phyloP scores from a whole-genome alignment of 1,284 basidiomycete genomes.

The Ganoderma lucidum region DNA sequence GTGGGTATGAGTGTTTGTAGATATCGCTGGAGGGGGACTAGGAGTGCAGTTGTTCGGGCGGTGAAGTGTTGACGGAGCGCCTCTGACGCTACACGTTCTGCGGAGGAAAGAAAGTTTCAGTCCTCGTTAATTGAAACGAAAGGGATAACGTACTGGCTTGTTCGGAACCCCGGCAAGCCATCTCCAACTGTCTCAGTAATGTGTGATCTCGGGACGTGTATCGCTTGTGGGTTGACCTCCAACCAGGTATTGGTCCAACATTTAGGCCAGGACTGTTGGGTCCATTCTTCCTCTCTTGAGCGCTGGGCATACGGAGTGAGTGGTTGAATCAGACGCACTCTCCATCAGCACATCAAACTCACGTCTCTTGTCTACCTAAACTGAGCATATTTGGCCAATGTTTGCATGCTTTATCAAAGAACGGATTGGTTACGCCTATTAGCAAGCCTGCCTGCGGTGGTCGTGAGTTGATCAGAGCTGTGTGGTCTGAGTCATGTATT shows the following conservation, averaged over 20 bases:
- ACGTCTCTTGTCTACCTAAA: slow-evolving; percentile 59
- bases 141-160: slow-evolving; percentile 56
- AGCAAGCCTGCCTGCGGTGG: slow-evolving; percentile 87
- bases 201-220: slow-evolving; percentile 86
- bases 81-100: slow-evolving; percentile 71
- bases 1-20: slow-evolving; percentile 89
- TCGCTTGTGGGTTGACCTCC: slow-evolving; percentile 83
- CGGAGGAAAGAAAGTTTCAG: too few species aligned
- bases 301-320: not conserved
- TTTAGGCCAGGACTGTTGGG: slow-evolving; percentile 31
- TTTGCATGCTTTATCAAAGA: slow-evolving; percentile 86
- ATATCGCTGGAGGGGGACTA: slow-evolving; percentile 95
- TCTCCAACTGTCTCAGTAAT: slow-evolving; percentile 74
- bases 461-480: slow-evolving; percentile 79
- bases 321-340: not conserved
- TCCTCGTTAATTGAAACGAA: not conserved
- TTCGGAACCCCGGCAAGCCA: slow-evolving; percentile 58
- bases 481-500: slow-evolving; percentile 91
- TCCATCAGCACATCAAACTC: slow-evolving; percentile 30
- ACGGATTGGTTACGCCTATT: slow-evolving; percentile 94
- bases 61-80: slow-evolving; percentile 88
- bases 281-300: slow-evolving; percentile 17
- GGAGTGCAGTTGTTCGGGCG: slow-evolving; percentile 85
- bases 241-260: slow-evolving; percentile 68
- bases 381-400: slow-evolving; percentile 95